phyloP scores from a whole-genome alignment of 352 stramenopile species.

The Globisporangium solare region DNA sequence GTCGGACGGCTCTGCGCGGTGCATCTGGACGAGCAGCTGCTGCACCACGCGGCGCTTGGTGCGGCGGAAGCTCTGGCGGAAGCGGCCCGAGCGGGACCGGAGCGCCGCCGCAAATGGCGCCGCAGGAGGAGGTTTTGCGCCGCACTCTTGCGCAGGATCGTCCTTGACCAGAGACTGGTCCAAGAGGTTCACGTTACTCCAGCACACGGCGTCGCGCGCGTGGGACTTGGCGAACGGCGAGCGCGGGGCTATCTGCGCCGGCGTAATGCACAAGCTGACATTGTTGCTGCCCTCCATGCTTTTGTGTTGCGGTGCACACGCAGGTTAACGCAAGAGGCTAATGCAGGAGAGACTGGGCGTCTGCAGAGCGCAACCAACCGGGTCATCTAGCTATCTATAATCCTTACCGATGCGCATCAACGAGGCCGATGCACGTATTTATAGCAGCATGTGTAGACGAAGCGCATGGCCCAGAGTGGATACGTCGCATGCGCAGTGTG shows the following conservation, averaged over 20 bases:
- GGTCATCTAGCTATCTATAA: too few relatives aligned
- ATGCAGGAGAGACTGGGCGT: too few relatives aligned
- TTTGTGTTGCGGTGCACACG: background rate
- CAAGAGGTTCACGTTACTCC: conserved; percentile 12
- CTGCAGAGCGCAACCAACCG: too few relatives aligned
- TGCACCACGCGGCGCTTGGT: conserved; percentile 42
- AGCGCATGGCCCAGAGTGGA: too few relatives aligned
- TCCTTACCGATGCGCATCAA: too few relatives aligned
- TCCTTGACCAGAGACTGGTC: background rate
- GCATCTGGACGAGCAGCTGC: conserved; percentile 38
- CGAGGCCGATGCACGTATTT: too few relatives aligned
- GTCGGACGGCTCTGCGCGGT: conserved; percentile 30
- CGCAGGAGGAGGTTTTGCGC: background rate
- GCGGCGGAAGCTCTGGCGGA: conserved; percentile 33
- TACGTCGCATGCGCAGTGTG: too few relatives aligned
- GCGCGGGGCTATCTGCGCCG: background rate
- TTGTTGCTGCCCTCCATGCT: background rate
- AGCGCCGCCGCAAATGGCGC: background rate
- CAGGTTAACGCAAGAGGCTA: too few relatives aligned
- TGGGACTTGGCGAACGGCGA: background rate
- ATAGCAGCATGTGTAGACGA: too few relatives aligned
- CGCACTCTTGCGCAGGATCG: background rate
- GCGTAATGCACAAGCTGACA: conserved; percentile 1
- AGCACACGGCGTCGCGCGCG: conserved; percentile 6
- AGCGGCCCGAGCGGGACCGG: conserved; percentile 1